These are phyloP conservation scores for Saccharum spontaneum DNA, from an alignment of 176 grass and related monocot genomes.

Conservation along the genomic window DNA sequence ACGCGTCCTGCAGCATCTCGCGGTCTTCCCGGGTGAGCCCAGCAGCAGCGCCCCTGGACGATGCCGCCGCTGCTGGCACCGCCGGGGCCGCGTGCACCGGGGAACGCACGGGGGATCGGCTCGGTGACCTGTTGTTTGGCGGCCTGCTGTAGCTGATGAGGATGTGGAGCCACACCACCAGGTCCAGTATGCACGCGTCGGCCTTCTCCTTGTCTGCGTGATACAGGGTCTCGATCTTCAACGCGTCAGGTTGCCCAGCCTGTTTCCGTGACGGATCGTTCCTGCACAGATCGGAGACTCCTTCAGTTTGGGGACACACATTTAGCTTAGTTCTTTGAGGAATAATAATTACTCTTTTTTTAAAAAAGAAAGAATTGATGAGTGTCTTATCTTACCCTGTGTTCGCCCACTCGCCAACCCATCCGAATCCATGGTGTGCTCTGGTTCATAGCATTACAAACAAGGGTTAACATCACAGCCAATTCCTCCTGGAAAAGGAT, in stretches of 20 bases:
- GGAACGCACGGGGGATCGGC: slow-evolving; percentile 47
- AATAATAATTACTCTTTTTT: not conserved
- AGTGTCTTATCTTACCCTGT: slow-evolving; percentile 39
- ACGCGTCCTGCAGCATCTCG: slow-evolving; percentile 48
- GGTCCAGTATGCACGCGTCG: slow-evolving; percentile 62
- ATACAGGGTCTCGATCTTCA: slow-evolving; percentile 77
- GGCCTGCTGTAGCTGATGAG: slow-evolving; percentile 65
- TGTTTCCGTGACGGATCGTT: slow-evolving; percentile 34
- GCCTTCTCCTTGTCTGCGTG: slow-evolving; percentile 68
- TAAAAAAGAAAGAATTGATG: too few species aligned
- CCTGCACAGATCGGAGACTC: slow-evolving; percentile 20
- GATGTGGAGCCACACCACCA: slow-evolving; percentile 75
- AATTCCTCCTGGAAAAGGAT: too few species aligned
- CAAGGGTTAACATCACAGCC: not conserved
- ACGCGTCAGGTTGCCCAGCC: slow-evolving; percentile 34
- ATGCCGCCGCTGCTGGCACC: not conserved
- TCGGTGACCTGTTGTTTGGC: slow-evolving; percentile 42
- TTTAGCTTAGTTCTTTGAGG: not conserved
- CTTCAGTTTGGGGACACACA: not conserved
- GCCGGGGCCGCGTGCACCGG: not conserved
- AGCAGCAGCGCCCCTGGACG: not conserved
- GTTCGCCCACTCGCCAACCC: slow-evolving; percentile 66
- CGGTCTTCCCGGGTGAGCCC: slow-evolving; percentile 48
- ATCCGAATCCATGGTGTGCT: slow-evolving; percentile 64
- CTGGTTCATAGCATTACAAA: slow-evolving; percentile 33